A percentile compares a stretch with the other conserved stretches of the same genome.
phyloP scores from a whole-genome alignment of 345 rosid species.

The Pistacia vera region DNA sequence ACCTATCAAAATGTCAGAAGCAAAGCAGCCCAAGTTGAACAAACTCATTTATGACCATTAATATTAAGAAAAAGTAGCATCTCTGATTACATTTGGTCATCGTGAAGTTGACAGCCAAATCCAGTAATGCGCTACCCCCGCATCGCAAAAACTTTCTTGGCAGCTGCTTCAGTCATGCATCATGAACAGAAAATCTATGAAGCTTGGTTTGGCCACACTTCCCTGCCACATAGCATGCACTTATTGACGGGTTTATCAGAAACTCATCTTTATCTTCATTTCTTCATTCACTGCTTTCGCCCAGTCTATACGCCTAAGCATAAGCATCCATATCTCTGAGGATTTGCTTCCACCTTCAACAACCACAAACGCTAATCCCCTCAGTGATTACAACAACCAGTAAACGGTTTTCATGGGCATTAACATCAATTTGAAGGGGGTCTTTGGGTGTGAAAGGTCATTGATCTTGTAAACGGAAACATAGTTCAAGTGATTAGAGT shows the following conservation, averaged over 20 bases:
- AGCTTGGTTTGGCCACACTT: slow-evolving; percentile 65
- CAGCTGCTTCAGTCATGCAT: slow-evolving; percentile 89
- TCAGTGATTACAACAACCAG: slow-evolving; percentile 83
- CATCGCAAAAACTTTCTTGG: slow-evolving; percentile 73
- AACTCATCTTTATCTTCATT: slow-evolving; percentile 40
- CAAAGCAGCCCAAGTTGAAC: not conserved
- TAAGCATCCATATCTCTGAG: slow-evolving; percentile 82
- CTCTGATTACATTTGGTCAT: slow-evolving; percentile 41
- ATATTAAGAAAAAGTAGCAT: not conserved
- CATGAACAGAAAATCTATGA: slow-evolving; percentile 68
- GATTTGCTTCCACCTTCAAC: slow-evolving; percentile 93
- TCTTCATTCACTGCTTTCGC: slow-evolving; percentile 70
- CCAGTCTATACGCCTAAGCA: slow-evolving; percentile 91
- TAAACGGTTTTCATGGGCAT: slow-evolving; percentile 84
- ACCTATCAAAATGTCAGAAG: not conserved
- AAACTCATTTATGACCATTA: not conserved
- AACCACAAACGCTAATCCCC: slow-evolving; percentile 72
- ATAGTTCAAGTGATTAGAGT: slow-evolving; percentile 66
- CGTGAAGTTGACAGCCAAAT: slow-evolving; percentile 69
- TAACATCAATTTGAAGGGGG: slow-evolving; percentile 89
- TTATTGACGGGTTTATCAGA: slow-evolving; percentile 59
- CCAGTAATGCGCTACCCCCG: slow-evolving; percentile 89
- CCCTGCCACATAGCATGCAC: slow-evolving; percentile 88
- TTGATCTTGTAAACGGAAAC: slow-evolving; percentile 87
- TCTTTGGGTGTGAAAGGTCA: slow-evolving; percentile 78